phyloP scores from a whole-genome alignment of 805 yeast species.

The Monosporozyma siamensis region DNA sequence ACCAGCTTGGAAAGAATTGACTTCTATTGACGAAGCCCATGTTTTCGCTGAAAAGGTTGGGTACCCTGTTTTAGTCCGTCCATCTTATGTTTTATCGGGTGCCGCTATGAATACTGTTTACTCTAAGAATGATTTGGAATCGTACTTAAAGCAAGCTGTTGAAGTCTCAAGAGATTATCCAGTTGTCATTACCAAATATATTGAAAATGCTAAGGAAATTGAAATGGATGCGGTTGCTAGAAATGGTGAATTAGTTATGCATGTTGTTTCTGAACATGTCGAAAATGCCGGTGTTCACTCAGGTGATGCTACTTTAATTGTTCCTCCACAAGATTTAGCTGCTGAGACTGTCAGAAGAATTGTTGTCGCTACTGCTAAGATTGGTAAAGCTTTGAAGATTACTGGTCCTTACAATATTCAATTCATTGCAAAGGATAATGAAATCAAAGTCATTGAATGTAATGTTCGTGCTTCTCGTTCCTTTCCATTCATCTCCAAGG shows the following conservation, averaged over 20 bases:
- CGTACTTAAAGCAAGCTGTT: conserved; percentile 86
- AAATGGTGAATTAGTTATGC: conserved; percentile 91
- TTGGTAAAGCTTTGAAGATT: conserved; percentile 87
- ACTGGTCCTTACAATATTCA: conserved; percentile 98
- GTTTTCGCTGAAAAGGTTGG: conserved; percentile 81
- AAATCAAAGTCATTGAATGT: conserved; percentile 96
- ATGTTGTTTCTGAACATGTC: conserved; percentile 96
- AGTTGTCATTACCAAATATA: conserved; percentile 92
- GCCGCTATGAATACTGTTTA: conserved; percentile 98
- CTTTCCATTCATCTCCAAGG: conserved; percentile 97
- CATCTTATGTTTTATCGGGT: conserved; percentile 94
- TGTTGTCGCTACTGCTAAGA: conserved; percentile 91
- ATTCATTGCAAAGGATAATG: conserved; percentile 89
- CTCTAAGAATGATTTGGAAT: conserved; percentile 77
- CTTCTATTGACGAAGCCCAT: conserved; percentile 88
- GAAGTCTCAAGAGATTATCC: conserved; percentile 98
- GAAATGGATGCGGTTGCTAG: conserved; percentile 98
- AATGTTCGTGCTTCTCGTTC: conserved; percentile 99
- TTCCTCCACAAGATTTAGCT: conserved; percentile 92
- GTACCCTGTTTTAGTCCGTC: conserved; percentile 94
- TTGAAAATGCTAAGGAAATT: conserved; percentile 94
- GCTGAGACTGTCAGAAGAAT: conserved; percentile 86
- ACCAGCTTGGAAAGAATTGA: conserved; percentile 98
- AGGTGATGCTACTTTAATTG: conserved; percentile 96
- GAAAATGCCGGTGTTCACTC: conserved; percentile 99